Evolutionary conservation across 1,284 basidiomycete species (phyloP).

Genomic region (Takashimella tepidaria): DNA sequence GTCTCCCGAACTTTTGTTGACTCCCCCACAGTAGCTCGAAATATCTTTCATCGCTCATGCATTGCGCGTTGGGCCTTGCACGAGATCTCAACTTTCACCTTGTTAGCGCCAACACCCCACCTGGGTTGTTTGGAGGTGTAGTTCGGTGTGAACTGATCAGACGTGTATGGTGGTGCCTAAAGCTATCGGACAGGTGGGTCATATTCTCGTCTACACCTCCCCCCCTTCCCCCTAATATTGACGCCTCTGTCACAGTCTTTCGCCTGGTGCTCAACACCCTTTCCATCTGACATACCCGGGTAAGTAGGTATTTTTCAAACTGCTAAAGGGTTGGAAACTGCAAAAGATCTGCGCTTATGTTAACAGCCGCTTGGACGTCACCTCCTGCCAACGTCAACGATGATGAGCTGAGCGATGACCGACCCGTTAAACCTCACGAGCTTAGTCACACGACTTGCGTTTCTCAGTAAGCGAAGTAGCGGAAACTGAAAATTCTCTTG

Average conservation of each 20-base stretch:
- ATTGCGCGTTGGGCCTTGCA: conserved; percentile 15
- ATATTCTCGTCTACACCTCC: too few relatives aligned
- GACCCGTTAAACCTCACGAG: conserved; percentile 8
- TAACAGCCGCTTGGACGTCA: conserved; percentile 11
- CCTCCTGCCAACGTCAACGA: conserved; percentile 19
- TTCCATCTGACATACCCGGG: conserved; percentile 13
- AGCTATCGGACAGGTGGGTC: conserved; percentile 13
- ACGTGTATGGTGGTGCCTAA: conserved; percentile 17
- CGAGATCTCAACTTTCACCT: conserved; percentile 18
- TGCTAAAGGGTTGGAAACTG: too few relatives aligned
- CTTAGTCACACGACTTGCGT: conserved; percentile 9
- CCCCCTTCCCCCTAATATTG: too few relatives aligned
- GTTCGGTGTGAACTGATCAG: conserved; percentile 10
- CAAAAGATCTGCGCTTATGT: too few relatives aligned
- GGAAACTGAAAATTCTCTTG: too few relatives aligned
- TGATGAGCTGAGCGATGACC: conserved; percentile 8
- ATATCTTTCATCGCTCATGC: conserved; percentile 16
- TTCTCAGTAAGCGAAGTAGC: conserved; percentile 18
- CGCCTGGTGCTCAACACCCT: conserved; percentile 14
- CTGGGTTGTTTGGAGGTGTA: conserved; percentile 4
- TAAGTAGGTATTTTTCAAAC: too few relatives aligned
- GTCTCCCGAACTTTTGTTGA: too few relatives aligned
- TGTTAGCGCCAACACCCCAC: conserved; percentile 2
- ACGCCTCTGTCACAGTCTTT: conserved; percentile 8
- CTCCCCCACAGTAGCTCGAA: conserved; percentile 8